Evolutionary conservation across 306 rosid species (phyloP).

Genomic region (Oemleria cerasiformis): DNA sequence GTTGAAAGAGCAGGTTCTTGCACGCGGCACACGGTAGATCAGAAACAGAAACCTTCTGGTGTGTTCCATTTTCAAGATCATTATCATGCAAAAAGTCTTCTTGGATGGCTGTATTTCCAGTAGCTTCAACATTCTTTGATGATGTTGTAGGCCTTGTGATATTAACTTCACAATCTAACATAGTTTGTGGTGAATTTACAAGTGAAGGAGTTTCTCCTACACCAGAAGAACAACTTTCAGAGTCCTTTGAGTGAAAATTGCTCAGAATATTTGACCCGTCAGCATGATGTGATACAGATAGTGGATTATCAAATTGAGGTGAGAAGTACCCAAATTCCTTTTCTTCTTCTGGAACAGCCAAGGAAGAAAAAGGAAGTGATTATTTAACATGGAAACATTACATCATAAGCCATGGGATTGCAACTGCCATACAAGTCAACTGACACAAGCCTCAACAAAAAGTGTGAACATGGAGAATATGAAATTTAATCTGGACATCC

Average conservation of each 20-base stretch:
- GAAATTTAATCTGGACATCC: background rate
- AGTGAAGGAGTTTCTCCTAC: constrained; percentile 4
- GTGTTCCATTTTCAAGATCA: constrained; percentile 20
- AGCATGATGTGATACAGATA: constrained; percentile 32
- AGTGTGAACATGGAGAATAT: background rate
- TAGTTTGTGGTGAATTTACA: constrained; percentile 14
- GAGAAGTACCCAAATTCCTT: constrained; percentile 40
- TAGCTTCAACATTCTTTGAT: constrained; percentile 3
- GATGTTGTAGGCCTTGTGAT: background rate
- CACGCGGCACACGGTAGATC: constrained; percentile 68
- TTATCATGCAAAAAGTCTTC: background rate
- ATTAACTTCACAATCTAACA: constrained; percentile 19
- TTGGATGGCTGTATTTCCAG: constrained; percentile 6
- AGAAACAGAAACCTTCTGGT: constrained; percentile 40
- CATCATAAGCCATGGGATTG: background rate
- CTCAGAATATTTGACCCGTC: constrained; percentile 28
- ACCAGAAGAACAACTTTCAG: constrained; percentile 4
- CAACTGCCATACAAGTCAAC: background rate
- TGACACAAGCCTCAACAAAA: background rate
- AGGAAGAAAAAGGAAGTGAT: background rate
- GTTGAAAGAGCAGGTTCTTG: constrained; percentile 65
- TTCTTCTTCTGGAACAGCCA: constrained; percentile 65
- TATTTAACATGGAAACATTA: background rate
- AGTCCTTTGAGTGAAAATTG: constrained; percentile 16
- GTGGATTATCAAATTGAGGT: constrained; percentile 55